phyloP scores from a whole-genome alignment of 257 asterid species.

The Echites panduratus region DNA sequence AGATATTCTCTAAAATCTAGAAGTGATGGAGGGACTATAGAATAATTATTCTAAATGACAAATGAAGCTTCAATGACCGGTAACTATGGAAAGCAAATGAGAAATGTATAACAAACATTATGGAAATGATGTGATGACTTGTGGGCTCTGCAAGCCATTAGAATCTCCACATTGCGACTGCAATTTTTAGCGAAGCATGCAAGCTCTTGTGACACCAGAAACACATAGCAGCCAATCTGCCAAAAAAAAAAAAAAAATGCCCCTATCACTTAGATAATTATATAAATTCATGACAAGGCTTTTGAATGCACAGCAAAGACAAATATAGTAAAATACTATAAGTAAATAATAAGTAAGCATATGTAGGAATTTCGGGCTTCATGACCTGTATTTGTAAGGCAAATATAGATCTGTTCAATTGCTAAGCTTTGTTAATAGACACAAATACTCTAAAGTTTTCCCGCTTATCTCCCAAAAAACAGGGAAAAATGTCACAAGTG shows the following conservation, averaged over 20 bases:
- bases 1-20: not conserved
- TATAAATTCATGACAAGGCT: not conserved
- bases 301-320: not conserved
- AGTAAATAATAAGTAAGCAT: not conserved
- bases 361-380: not conserved
- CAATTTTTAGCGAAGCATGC: not conserved
- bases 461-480: too few species aligned
- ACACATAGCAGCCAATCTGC: constrained; percentile 1
- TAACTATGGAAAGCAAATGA: too few species aligned
- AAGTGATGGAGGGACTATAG: not conserved
- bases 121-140: not conserved
- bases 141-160: not conserved
- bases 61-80: constrained; percentile 1
- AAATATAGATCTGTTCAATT: not conserved
- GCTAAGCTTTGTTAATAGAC: not conserved
- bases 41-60: not conserved
- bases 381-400: not conserved
- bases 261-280: not conserved
- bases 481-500: not conserved
- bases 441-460: not conserved
- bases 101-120: not conserved
- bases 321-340: not conserved
- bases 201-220: not conserved
- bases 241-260: not conserved
- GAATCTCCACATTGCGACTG: not conserved